Base-by-base conservation (phyloP, 352 stramenopile species). In the Globisporangium barbulae region DNA sequence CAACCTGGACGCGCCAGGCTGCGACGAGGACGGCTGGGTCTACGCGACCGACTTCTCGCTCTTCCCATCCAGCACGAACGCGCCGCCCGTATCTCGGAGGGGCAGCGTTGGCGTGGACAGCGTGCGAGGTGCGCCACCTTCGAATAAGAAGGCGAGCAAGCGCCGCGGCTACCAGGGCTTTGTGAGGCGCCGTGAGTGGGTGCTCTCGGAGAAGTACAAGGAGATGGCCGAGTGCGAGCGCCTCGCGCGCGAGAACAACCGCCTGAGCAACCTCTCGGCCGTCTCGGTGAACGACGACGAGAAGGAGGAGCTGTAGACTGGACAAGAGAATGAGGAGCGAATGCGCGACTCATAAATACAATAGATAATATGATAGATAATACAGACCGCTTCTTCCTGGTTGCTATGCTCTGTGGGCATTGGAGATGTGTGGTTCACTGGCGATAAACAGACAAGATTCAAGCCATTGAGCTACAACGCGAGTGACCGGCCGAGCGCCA, bases 31-130 rank as follows among this genome's bases (percentile, higher is more conserved):
- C 45, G 87, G 87, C 17, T 96, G 87, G 87, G 77, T 93, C 19
- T 96, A 94, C 63, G 85, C 88, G 57, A 85, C 85, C 21, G 87
- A 96, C 56, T 96, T 96, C 68, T 83, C 82, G 53, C 78, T 89
- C 62, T 93, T 93, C 67, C 72, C 84, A 33, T 90, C 84, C 41
- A 5, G 63, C 67, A 12, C 72, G 75, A n/a, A 45, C 42, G 17
- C 9, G 41, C 30, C 31, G 55, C 73, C n/a, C 15, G 54, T 15
- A 28, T 59, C 17, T 61, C 61, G 61, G 39, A 64, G 39, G n/a
- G 64, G 56, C 31, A 69, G 64, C 5, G 73, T 78, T 13, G 70
- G 55, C 17, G 42, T n/a, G 55, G 44, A 68, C 6, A 64, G 17
- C 44, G 31, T 64, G 12, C 68, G 28, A 37, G 10, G 30, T 33